phyloP scores from a whole-genome alignment of 2,329 filamentous ascomycete genomes.

The Fusarium sp. region DNA sequence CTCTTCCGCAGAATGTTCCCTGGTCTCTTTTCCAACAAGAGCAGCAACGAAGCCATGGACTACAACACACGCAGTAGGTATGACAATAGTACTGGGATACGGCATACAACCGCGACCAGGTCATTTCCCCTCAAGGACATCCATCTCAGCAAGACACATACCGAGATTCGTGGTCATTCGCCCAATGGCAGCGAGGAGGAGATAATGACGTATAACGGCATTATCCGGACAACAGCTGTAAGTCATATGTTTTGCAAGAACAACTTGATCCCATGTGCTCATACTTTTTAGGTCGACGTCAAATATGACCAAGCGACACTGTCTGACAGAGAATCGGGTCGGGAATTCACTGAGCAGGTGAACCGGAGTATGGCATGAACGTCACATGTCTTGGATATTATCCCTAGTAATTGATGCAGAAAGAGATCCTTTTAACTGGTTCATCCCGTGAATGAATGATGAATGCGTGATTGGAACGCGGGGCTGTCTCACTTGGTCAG shows the following conservation, averaged over 20 bases:
- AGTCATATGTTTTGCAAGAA: background rate
- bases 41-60: conserved; percentile 10
- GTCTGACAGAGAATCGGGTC: conserved; percentile 13
- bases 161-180: conserved; percentile 36
- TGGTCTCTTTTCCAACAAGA: conserved; percentile 34
- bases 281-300: conserved; percentile 12
- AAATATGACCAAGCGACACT: conserved; percentile 23
- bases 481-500: background rate
- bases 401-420: background rate
- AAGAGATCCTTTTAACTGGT: background rate
- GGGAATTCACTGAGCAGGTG: background rate
- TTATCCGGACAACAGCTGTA: conserved; percentile 36
- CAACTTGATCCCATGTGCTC: background rate
- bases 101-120: background rate
- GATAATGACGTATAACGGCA: conserved; percentile 42
- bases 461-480: background rate
- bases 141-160: conserved; percentile 22
- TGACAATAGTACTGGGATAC: conserved; percentile 11
- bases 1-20: conserved; percentile 39
- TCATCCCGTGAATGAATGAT: background rate
- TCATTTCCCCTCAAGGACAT: conserved; percentile 35
- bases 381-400: background rate
- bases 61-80: conserved; percentile 25
- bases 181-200: conserved; percentile 41
- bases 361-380: background rate